Percentiles rank a stretch among this genome's conserved stretches.
phyloP scores from a whole-genome alignment of 108 stramenopile genomes.

The Seminavis robusta region DNA sequence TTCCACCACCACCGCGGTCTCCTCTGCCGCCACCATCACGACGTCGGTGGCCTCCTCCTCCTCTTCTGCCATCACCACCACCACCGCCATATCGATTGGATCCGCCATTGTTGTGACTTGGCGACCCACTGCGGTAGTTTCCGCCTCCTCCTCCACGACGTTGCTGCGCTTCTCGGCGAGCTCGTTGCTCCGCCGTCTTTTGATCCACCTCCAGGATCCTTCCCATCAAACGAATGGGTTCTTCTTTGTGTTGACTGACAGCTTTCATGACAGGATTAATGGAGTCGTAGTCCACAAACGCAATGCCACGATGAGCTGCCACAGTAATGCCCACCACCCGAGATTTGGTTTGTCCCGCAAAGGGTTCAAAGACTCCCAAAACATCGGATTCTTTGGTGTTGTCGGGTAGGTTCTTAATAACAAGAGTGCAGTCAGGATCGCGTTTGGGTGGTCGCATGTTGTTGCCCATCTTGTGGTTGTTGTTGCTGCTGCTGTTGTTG shows the following conservation, averaged over 20 bases:
- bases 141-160: conserved; percentile 20
- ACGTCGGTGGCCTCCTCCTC: conserved; percentile 11
- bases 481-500: conserved; percentile 6
- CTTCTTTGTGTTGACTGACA: conserved; percentile 33
- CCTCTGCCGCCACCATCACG: conserved; percentile 16
- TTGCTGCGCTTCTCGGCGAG: conserved; percentile 9
- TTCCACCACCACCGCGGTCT: conserved; percentile 12
- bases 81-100: conserved; percentile 11
- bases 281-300: conserved; percentile 84
- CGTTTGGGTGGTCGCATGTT: conserved; percentile 30
- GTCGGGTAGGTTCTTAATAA: conserved; percentile 78
- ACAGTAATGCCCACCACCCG: conserved; percentile 75
- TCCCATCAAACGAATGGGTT: conserved; percentile 42
- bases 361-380: conserved; percentile 70
- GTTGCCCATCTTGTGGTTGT: conserved; percentile 2
- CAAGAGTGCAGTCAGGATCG: conserved; percentile 77
- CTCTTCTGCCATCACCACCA: conserved; percentile 12
- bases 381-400: conserved; percentile 69
- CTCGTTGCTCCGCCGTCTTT: conserved; percentile 44
- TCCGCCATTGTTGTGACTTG: conserved; percentile 10
- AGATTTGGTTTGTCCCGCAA: conserved; percentile 43
- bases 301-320: conserved; percentile 57
- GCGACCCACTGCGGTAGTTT: conserved; percentile 9
- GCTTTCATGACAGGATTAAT: conserved; percentile 63
- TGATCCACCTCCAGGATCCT: conserved; percentile 42